Conservation (phyloP, 768 basidiomycete genomes). For the Auricularia cornea region DNA sequence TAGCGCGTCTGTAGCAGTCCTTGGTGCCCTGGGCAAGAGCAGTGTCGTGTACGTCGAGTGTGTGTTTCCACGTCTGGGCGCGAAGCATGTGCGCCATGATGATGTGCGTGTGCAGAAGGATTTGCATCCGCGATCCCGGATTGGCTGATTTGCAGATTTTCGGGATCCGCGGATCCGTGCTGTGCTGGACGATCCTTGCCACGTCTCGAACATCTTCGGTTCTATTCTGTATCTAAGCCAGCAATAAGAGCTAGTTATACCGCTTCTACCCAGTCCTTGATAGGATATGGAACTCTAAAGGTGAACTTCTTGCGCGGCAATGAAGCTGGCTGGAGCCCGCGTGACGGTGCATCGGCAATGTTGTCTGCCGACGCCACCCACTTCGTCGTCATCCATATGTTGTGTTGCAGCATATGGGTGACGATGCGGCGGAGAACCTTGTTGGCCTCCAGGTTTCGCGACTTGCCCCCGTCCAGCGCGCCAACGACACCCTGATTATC, state of each 20-base stretch:
- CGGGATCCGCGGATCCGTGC: too few relatives aligned
- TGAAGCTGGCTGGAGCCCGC: slow-evolving; percentile 9
- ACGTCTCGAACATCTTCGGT: too few relatives aligned
- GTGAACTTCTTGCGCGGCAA: not conserved
- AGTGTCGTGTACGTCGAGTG: not conserved
- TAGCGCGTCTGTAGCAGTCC: not conserved
- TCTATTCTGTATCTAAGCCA: too few relatives aligned
- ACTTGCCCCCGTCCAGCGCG: slow-evolving; percentile 22
- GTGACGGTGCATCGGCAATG: slow-evolving; percentile 25
- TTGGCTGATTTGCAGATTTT: too few relatives aligned
- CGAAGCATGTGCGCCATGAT: not conserved
- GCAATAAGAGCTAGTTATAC: too few relatives aligned
- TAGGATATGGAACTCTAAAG: not conserved
- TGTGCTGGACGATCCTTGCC: too few relatives aligned
- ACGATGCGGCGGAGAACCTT: slow-evolving; percentile 20
- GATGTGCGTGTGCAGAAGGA: not conserved
- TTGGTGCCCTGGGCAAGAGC: not conserved
- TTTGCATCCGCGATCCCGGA: not conserved
- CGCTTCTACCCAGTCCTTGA: not conserved
- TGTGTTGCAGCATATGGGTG: slow-evolving; percentile 8
- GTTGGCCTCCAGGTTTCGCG: slow-evolving; percentile 21
- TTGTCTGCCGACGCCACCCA: slow-evolving; percentile 20
- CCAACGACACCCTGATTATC: slow-evolving; percentile 29
- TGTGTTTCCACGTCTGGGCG: not conserved
- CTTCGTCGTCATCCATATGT: slow-evolving; percentile 7